These are phyloP conservation scores for Domatiomyces globalis DNA, from an alignment of 2,329 filamentous ascomycete species.

Conservation along the genomic window DNA sequence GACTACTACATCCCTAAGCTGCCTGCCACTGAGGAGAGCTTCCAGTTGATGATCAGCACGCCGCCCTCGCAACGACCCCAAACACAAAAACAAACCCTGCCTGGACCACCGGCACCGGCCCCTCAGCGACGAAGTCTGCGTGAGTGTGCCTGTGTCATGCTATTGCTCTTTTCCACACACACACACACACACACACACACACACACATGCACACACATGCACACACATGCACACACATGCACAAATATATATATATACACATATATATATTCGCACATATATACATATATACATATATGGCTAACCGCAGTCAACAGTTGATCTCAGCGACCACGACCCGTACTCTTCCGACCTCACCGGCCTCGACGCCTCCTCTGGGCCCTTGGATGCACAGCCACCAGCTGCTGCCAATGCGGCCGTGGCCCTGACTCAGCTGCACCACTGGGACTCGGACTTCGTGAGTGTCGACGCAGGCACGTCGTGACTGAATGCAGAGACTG, in stretches of 20 bases:
- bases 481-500: constrained; percentile 8
- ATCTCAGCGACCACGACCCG: constrained; percentile 49
- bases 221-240: background rate
- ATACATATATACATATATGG: background rate
- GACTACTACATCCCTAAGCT: constrained; percentile 97
- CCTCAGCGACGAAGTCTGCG: constrained; percentile 15
- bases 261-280: background rate
- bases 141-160: constrained; percentile 14
- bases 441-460: constrained; percentile 68
- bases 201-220: no score
- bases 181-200: background rate
- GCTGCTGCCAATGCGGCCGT: constrained; percentile 66
- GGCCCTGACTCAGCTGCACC: constrained; percentile 71
- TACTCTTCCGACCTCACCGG: constrained; percentile 55
- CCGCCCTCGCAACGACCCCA: constrained; percentile 57
- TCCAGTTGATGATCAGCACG: constrained; percentile 87
- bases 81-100: constrained; percentile 29
- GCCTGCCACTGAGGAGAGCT: constrained; percentile 94
- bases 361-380: constrained; percentile 50
- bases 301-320: constrained; percentile 25
- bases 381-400: constrained; percentile 53
- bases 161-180: constrained; percentile 7
- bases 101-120: constrained; percentile 23
- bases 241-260: background rate
- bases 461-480: constrained; percentile 23